Evolutionary conservation across 2,329 filamentous ascomycete genomes (phyloP).

Genomic region (Apiospora arundinis): DNA sequence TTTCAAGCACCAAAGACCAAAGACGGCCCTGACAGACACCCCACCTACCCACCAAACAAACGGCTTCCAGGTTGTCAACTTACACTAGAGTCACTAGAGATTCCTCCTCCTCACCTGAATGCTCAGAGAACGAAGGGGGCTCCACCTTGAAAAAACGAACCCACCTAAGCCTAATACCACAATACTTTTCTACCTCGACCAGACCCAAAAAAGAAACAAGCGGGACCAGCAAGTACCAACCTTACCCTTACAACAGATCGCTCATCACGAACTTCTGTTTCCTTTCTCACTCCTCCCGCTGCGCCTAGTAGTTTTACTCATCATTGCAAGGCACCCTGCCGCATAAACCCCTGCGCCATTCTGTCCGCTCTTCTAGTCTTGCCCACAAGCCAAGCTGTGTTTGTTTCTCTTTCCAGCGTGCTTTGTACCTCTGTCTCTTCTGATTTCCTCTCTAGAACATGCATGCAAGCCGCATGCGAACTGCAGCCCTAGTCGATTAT

Average conservation of each 20-base stretch:
- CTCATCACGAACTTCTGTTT: neutral
- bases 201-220: neutral
- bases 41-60: constrained; percentile 24
- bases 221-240: neutral
- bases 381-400: neutral
- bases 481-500: constrained; percentile 16
- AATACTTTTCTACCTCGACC: neutral
- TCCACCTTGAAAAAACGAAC: constrained; percentile 9
- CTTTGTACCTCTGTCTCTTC: constrained; percentile 11
- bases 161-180: constrained; percentile 4
- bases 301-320: constrained; percentile 31
- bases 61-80: constrained; percentile 31
- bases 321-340: constrained; percentile 35
- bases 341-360: constrained; percentile 32
- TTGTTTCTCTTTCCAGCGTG: constrained; percentile 16
- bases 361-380: constrained; percentile 20
- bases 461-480: constrained; percentile 18
- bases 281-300: neutral
- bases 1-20: constrained; percentile 24
- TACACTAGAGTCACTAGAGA: constrained; percentile 19
- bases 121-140: constrained; percentile 35
- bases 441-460: constrained; percentile 5
- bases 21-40: constrained; percentile 5
- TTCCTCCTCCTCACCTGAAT: constrained; percentile 33
- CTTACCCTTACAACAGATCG: neutral